A percentile compares a stretch with the other conserved stretches of the same genome.
Evolutionary conservation across 2,329 filamentous ascomycete genomes (phyloP).

Genomic region (Fusarium abutilonis): DNA sequence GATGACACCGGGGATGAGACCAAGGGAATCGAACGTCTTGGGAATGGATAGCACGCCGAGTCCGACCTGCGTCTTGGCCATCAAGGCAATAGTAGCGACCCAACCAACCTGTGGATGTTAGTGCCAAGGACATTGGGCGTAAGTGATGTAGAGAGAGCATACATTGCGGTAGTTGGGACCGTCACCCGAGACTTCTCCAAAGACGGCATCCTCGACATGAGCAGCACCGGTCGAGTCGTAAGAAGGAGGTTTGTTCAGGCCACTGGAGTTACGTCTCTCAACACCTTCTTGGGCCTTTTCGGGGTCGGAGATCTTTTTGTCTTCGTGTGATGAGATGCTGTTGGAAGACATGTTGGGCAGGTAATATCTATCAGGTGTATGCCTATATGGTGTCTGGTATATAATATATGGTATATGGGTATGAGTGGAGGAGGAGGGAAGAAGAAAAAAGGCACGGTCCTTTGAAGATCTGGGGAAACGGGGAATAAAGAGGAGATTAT

Average conservation of each 20-base stretch:
- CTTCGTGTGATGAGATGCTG: background rate
- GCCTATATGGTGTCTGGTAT: background rate
- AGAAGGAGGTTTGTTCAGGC: constrained; percentile 4
- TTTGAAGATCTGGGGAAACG: background rate
- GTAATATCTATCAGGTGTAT: background rate
- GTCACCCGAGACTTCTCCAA: constrained; percentile 39
- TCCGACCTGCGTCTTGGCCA: constrained; percentile 59
- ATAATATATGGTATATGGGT: no score
- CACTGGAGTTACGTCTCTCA: background rate
- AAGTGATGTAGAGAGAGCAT: background rate
- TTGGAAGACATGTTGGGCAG: constrained; percentile 5
- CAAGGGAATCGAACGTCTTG: constrained; percentile 55
- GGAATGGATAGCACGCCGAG: constrained; percentile 62
- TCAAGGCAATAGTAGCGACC: constrained; percentile 55
- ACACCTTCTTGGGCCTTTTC: constrained; percentile 6
- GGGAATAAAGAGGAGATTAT: background rate
- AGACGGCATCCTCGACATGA: constrained; percentile 28
- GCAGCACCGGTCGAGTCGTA: constrained; percentile 1
- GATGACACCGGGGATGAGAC: constrained; percentile 60
- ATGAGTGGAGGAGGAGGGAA: background rate
- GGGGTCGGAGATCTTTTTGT: background rate
- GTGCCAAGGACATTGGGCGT: background rate
- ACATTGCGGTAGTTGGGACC: constrained; percentile 48
- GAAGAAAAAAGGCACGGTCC: background rate
- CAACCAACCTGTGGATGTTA: constrained; percentile 50